Evolutionary conservation across 2,329 filamentous ascomycete species (phyloP).

Genomic region (Chaetomium sp.): DNA sequence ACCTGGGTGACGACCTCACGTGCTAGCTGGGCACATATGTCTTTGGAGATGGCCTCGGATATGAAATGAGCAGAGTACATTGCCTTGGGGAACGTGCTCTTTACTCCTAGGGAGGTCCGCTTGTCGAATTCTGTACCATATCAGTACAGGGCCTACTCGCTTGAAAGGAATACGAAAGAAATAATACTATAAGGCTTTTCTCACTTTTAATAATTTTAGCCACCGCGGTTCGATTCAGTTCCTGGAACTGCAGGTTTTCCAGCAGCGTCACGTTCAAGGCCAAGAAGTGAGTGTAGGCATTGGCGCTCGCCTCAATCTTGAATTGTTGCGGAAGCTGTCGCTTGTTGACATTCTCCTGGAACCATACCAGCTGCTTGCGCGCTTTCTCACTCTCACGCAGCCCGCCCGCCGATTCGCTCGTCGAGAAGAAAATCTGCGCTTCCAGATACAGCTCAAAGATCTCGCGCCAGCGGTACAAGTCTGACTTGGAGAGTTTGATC

Average conservation of each 20-base stretch:
- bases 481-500: constrained; percentile 53
- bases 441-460: constrained; percentile 79
- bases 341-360: constrained; percentile 59
- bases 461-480: constrained; percentile 69
- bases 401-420: constrained; percentile 63
- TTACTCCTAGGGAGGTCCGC: constrained; percentile 66
- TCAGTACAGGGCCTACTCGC: too few species aligned
- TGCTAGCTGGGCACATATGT: constrained; percentile 68
- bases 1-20: constrained; percentile 65
- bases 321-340: constrained; percentile 55
- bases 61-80: constrained; percentile 56
- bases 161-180: neutral
- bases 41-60: constrained; percentile 62
- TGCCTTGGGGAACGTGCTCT: constrained; percentile 52
- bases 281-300: constrained; percentile 63
- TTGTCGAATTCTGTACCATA: constrained; percentile 69
- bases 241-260: constrained; percentile 75
- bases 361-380: constrained; percentile 61
- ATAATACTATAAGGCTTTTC: constrained; percentile 22
- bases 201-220: constrained; percentile 79
- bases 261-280: constrained; percentile 68
- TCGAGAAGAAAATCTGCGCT: constrained; percentile 75
- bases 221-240: constrained; percentile 73
- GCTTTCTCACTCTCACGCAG: constrained; percentile 60
- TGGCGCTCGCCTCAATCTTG: constrained; percentile 58